Base-by-base conservation (phyloP, 768 basidiomycete genomes). In the Baorangia bicolor region DNA sequence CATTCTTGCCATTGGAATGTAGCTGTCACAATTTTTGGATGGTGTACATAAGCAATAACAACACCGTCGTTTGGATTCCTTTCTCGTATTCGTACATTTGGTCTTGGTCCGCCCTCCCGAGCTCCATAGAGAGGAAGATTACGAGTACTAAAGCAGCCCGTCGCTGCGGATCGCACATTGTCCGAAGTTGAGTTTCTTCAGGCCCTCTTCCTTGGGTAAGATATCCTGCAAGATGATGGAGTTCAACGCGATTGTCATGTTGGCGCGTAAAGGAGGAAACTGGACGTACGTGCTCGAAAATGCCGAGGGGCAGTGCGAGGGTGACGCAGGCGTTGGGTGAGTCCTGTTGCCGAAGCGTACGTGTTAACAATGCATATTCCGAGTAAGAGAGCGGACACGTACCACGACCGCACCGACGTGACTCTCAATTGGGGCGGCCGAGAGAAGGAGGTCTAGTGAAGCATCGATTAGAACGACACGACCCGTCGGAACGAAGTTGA, bases 291-390 rank as follows among this genome's bases (percentile, higher is more conserved):
- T 83, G 78, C 39, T 88, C 85, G 63, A 92, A 92, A 56, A 92
- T 92, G 3, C 82, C 88, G n/a, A 86, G 77, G 5, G 89, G 89
- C 4, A 92, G 75, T 0, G 80, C 88, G 21, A 92, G 71, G 0
- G 87, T 89, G 6, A 90, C 86, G 61, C 87, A 88, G 2, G 88
- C 88, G 60, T 90, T 90, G 2, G 88, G 88, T 5, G 86, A 87
- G 68, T 88, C 87, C 85, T 85, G 49, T 56, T 39, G 8, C 31
- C 18, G 45, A 53, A 37, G 25, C 16, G 34, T 18, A 25, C 11
- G 3, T 39, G 12, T 54, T 12, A 50, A 10, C 9, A 31, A 16
- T 10, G 2, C 13, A 25, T 5, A 9, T 21, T 43, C 34, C 33
- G 13, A 51, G n/a, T 25, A 11, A 34, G 8, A 55, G 45, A 3